Evolutionary conservation across 2,329 filamentous ascomycete genomes (phyloP).

Genomic region (Tolypocladium amazonense): DNA sequence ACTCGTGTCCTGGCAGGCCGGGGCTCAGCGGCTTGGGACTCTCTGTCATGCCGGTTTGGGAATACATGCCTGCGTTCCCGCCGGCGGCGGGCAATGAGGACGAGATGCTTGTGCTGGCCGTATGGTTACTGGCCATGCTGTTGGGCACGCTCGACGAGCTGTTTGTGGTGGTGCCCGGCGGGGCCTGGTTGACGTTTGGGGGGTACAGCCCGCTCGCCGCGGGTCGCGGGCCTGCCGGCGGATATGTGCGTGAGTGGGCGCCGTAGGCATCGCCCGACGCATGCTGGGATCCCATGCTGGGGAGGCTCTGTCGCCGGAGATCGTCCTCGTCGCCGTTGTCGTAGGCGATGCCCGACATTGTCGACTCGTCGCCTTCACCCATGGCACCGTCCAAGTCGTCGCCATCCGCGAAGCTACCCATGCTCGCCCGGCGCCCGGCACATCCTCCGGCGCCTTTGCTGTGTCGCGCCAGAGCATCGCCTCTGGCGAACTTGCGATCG

Average conservation of each 20-base stretch:
- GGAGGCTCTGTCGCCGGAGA: slow-evolving; percentile 57
- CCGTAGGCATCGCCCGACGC: slow-evolving; percentile 45
- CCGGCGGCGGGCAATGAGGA: slow-evolving; percentile 35
- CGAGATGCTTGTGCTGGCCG: slow-evolving; percentile 34
- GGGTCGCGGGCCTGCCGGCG: slow-evolving; percentile 49
- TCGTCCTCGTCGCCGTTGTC: slow-evolving; percentile 51
- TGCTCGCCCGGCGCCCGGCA: slow-evolving; percentile 79
- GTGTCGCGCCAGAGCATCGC: slow-evolving; percentile 87
- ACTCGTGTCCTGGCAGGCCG: slow-evolving; percentile 42
- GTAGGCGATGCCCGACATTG: slow-evolving; percentile 47
- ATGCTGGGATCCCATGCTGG: slow-evolving; percentile 64
- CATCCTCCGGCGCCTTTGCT: slow-evolving; percentile 94
- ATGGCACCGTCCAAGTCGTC: slow-evolving; percentile 54
- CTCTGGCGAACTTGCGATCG: slow-evolving; percentile 86
- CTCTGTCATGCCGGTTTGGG: slow-evolving; percentile 67
- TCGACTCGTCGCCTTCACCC: slow-evolving; percentile 41
- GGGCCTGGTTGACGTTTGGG: slow-evolving; percentile 46
- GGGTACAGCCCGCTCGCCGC: slow-evolving; percentile 48
- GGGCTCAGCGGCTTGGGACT: slow-evolving; percentile 78
- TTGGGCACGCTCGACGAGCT: slow-evolving; percentile 40
- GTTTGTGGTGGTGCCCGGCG: slow-evolving; percentile 39
- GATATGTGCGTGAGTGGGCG: slow-evolving; percentile 68
- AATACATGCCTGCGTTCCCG: slow-evolving; percentile 51
- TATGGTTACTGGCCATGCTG: slow-evolving; percentile 30
- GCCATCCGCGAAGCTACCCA: slow-evolving; percentile 70